Base-by-base conservation (phyloP, 768 basidiomycete genomes). In the Trametes sanguinea region DNA sequence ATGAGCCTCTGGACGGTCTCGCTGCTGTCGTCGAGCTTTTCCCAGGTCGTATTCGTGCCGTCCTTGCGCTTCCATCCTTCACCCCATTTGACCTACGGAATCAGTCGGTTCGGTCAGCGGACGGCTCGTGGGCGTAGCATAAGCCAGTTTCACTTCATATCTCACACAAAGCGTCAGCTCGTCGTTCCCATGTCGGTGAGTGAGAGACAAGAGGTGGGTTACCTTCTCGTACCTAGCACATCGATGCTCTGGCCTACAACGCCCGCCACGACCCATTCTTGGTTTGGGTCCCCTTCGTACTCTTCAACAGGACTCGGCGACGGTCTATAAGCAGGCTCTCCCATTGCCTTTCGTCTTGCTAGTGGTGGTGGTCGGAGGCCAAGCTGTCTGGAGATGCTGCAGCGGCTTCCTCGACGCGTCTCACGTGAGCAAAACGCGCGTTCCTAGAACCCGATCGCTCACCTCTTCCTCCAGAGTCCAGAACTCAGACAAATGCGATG, bases 31-130 rank as follows among this genome's bases (percentile, higher is more conserved):
- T 22, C 51, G 47, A 69, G 68, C 27, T 70, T 72, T 42, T 79
- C 69, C 85, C 85, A 87, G 6, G 85, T 85, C 2, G 80, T 81
- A 63, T 81, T 82, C 6, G 85, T 81, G 0, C 80, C 82, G 65
- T 86, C 81, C 1, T 59, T 44, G 29, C 85, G 81, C 2, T 66
- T 39, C 85, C 85, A 87, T 42, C 50, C 54, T 74, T 72, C 17
- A 70, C 43, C 75, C 85, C 85, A 86, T 62, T 76, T 72, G 4
- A 83, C 80, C 83, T 86, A 61, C 30, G 42, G 27, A 27, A 32
- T 14, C 29, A 46, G 22, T 6, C 8, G 55, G 10, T 22, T 22
- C 10, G 32, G 44, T 52, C 11, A 40, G 10, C 22, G 16, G 32
- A 39, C 16, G 13, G 6, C 9, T 33, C 13, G 53, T 8, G 1